Base-by-base conservation (phyloP, 108 stramenopile species). In the Stephanodiscus minutulus region DNA sequence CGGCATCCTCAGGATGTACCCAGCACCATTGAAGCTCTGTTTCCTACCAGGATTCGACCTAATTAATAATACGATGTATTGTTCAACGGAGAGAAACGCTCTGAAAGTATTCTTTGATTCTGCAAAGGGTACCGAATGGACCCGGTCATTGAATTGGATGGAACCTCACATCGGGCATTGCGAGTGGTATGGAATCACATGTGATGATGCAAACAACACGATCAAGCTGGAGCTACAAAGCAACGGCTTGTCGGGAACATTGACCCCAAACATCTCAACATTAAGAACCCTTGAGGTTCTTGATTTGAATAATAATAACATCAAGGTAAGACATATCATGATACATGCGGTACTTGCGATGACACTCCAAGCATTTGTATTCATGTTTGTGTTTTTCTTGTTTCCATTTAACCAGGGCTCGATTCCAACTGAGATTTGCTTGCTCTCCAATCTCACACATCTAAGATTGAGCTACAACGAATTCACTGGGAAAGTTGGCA, bases 351-450 rank as follows among this genome's bases (percentile, higher is more conserved):
- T 22, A n/a, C 27, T 46, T 18, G 2, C 22, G 13, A 21, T 25
- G 15, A 0, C 1, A 1, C 15, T 49, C 1, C 35, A 22, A 5
- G 35, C 43, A 24, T 57, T 5, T n/a, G n/a, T n/a, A 15, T 57
- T 37, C 7, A 37, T 35, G 4, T 37, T 9, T 60, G 56, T 20
- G 0, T 20, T 20, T 25, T 64, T 39, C n/a, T 17, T 15, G n/a
- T 6, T 7, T 43, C 60, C 36, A 63, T n/a, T n/a, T n/a, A n/a
- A n/a, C 8, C 49, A 75, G 66, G 92, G 92, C n/a, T 47, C 76
- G 3, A 64, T 94, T 44, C 89, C 93, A 53, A 17, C 61, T 0
- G 72, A 73, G 27, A 81, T 94, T 37, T 85, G 83, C 0, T 43
- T 72, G 3, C 58, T 90, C 10, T 52, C 72, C 20, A 59, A 76